Base-by-base conservation (phyloP, 179 eudicot genomes). In the Dionaea muscipula region DNA sequence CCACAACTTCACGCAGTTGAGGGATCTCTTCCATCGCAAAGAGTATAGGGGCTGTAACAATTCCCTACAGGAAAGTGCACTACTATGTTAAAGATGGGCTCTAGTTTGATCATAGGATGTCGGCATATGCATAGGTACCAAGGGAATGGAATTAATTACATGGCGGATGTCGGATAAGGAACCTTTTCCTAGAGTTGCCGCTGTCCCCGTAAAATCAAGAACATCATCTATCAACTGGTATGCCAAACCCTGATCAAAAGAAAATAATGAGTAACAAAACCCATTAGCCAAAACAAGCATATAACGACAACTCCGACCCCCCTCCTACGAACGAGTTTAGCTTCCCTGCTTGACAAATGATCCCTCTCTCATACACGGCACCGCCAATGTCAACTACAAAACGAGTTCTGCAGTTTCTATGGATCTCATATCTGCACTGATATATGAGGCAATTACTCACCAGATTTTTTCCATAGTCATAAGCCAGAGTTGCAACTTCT, bases 1-100 rank as follows among this genome's bases (percentile, higher is more conserved):
- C 75, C 19, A 90, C 77, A 53, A 90, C 72, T 64, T 69, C 67
- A 54, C 75, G 72, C 60, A 90, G 64, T 38, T 86, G 83, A 51
- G 97, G 97, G 50, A 72, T 86, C 75, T 90, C 97, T 65, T 90
- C 97, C 57, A 86, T 86, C 8, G 97, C 97, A 71, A 72, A 90
- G 56, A 90, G 66, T 53, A 86, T 71, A 23, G 97, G 95, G 55
- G 97, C 94, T 21, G 95, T 90, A 26, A 90, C 77, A 47, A 90
- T 86, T 52, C 97, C 95, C 95, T 86, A 36, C 41, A 55, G 46
- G 52, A 46, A 40, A 54, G 10, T 22, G 12, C n/a, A n/a, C n/a
- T n/a, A n/a, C n/a, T n/a, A n/a, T 8, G 55, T 26, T 16, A n/a
- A 47, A 20, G 52, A 47, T 20, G 24, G 9, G 5, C 4, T 47